A percentile compares a stretch with the other conserved stretches of the same genome.
phyloP scores from a whole-genome alignment of 169 alveolate genomes.

The Miamiensis avidus region DNA sequence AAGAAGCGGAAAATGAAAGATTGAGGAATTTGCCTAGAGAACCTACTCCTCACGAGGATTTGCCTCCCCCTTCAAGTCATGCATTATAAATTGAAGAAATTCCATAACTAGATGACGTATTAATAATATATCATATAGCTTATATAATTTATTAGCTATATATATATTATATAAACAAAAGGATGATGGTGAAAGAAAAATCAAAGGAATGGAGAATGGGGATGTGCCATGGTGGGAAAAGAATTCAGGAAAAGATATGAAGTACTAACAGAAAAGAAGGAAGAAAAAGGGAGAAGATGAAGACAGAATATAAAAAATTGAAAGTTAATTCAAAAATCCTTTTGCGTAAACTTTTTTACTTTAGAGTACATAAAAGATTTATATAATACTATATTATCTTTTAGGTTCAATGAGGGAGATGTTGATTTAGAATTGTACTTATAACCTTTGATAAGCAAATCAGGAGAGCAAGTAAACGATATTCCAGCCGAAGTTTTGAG shows the following conservation, averaged over 20 bases:
- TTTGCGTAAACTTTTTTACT: slow-evolving; percentile 9
- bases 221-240: slow-evolving; percentile 34
- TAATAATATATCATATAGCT: slow-evolving; percentile 28
- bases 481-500: slow-evolving; percentile 64
- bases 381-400: background rate
- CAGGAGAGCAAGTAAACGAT: slow-evolving; percentile 70
- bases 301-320: slow-evolving; percentile 45
- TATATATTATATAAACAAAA: slow-evolving; percentile 15
- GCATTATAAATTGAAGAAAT: slow-evolving; percentile 18
- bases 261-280: slow-evolving; percentile 4
- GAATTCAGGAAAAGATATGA: background rate
- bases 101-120: too few species aligned
- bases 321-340: slow-evolving; percentile 42
- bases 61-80: background rate
- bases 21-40: slow-evolving; percentile 49
- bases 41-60: background rate
- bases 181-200: slow-evolving; percentile 22
- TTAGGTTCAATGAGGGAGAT: slow-evolving; percentile 81
- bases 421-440: slow-evolving; percentile 83
- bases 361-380: background rate
- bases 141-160: slow-evolving; percentile 4
- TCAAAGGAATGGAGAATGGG: background rate
- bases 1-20: slow-evolving; percentile 27
- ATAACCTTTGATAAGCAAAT: slow-evolving; percentile 65
- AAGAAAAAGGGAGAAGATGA: slow-evolving; percentile 24